Conservation (phyloP, 257 asterid genomes). For the Nicotiana knightiana region DNA sequence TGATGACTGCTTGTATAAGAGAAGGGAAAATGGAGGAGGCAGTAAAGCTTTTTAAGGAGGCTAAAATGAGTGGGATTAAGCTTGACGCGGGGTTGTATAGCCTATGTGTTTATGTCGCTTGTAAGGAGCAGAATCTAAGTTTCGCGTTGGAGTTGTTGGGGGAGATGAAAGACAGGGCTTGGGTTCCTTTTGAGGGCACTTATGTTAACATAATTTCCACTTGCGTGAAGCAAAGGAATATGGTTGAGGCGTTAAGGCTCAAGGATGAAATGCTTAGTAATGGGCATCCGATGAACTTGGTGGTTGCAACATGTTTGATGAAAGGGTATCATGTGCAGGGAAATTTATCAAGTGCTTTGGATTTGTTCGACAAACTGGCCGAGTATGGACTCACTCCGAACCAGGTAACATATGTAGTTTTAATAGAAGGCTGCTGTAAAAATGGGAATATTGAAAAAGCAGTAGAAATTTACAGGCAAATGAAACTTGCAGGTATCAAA, state of each 20-base stretch:
- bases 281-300: slow-evolving; percentile 57
- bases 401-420: slow-evolving; percentile 74
- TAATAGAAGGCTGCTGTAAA: slow-evolving; percentile 71
- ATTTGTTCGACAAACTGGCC: slow-evolving; percentile 42
- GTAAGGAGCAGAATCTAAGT: slow-evolving; percentile 33
- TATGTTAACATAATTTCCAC: slow-evolving; percentile 45
- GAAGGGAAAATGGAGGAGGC: slow-evolving; percentile 58
- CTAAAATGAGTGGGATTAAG: slow-evolving; percentile 41
- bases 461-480: slow-evolving; percentile 36
- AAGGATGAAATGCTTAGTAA: slow-evolving; percentile 65
- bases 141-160: slow-evolving; percentile 46
- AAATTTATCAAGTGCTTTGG: slow-evolving; percentile 50
- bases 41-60: slow-evolving; percentile 39
- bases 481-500: slow-evolving; percentile 57
- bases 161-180: slow-evolving; percentile 67
- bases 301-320: slow-evolving; percentile 78
- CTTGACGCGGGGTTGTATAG: slow-evolving; percentile 41
- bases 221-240: slow-evolving; percentile 57
- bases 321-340: slow-evolving; percentile 71
- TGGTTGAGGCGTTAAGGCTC: slow-evolving; percentile 54
- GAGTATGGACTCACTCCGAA: slow-evolving; percentile 55
- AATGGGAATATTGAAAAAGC: slow-evolving; percentile 54
- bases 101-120: slow-evolving; percentile 50
- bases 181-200: slow-evolving; percentile 59
- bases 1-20: slow-evolving; percentile 58